Percentiles rank a stretch among this genome's conserved stretches.
These are phyloP conservation scores for Trichoderma parareesei DNA, from an alignment of 495 filamentous ascomycete genomes.

Conservation along the genomic window DNA sequence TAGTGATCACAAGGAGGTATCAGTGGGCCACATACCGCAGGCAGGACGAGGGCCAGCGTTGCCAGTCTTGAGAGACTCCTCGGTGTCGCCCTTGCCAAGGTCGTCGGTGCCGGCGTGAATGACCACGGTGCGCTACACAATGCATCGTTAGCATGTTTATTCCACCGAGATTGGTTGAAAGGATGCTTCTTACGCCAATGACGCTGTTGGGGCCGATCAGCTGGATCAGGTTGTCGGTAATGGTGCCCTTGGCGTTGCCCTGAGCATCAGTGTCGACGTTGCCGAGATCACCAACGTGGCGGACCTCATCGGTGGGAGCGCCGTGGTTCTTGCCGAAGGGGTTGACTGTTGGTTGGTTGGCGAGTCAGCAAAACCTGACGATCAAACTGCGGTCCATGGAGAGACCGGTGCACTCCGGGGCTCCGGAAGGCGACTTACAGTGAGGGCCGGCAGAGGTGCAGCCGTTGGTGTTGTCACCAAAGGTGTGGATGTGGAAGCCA, in stretches of 20 bases:
- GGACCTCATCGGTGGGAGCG: slow-evolving; percentile 67
- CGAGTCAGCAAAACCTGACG: not conserved
- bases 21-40: slow-evolving; percentile 57
- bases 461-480: slow-evolving; percentile 99
- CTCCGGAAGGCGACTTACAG: slow-evolving; percentile 49
- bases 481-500: slow-evolving; percentile 96
- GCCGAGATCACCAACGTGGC: slow-evolving; percentile 94
- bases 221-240: slow-evolving; percentile 76
- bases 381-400: too few relatives aligned
- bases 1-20: slow-evolving; percentile 14
- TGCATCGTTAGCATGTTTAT: slow-evolving; percentile 5
- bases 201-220: slow-evolving; percentile 93
- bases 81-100: slow-evolving; percentile 78
- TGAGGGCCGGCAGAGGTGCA: slow-evolving; percentile 97
- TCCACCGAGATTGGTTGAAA: not conserved
- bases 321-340: slow-evolving; percentile 87
- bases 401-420: not conserved
- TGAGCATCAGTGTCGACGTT: slow-evolving; percentile 92
- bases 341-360: slow-evolving; percentile 61
- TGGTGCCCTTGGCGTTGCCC: slow-evolving; percentile 73
- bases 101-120: slow-evolving; percentile 93
- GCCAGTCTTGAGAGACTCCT: slow-evolving; percentile 95
- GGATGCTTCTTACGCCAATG: slow-evolving; percentile 63
- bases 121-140: slow-evolving; percentile 76
- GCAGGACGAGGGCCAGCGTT: slow-evolving; percentile 89